These are phyloP conservation scores for Inga laurina DNA, from an alignment of 306 rosid genomes.

Conservation along the genomic window DNA sequence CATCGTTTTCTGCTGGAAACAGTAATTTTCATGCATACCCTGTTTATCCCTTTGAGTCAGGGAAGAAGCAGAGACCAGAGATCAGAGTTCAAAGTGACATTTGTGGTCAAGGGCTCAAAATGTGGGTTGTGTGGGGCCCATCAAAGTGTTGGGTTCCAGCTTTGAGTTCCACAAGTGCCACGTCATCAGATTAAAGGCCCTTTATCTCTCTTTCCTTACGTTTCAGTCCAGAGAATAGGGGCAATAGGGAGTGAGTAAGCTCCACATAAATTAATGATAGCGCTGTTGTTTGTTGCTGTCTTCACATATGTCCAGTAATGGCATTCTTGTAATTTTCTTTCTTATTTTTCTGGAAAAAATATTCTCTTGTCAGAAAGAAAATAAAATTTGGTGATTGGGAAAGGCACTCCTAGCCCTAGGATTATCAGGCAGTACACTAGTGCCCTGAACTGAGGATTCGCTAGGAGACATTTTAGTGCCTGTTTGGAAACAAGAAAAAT, in stretches of 20 bases:
- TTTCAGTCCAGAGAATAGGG: background rate
- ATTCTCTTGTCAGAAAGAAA: background rate
- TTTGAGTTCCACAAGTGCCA: conserved; percentile 65
- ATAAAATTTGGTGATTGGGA: background rate
- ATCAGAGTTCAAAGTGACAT: conserved; percentile 7
- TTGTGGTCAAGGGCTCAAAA: conserved; percentile 45
- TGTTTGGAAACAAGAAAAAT: too few relatives aligned
- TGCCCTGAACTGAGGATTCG: background rate
- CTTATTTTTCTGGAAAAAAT: background rate
- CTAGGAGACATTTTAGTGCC: too few relatives aligned
- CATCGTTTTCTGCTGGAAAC: background rate
- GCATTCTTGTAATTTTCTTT: background rate
- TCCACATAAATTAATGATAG: background rate
- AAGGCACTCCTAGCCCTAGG: background rate
- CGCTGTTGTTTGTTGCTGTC: background rate
- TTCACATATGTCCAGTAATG: background rate
- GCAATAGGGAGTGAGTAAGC: background rate
- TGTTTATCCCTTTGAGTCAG: conserved; percentile 11
- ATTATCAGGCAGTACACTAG: background rate
- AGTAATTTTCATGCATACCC: conserved; percentile 1
- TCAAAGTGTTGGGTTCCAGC: conserved; percentile 53
- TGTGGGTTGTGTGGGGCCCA: conserved; percentile 45
- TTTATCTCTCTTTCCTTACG: background rate
- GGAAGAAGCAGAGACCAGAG: background rate
- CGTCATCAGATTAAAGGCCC: conserved; percentile 31